A percentile compares a stretch with the other conserved stretches of the same genome.
These are phyloP conservation scores for Microcos paniculata DNA, from an alignment of 345 rosid species.

Conservation along the genomic window DNA sequence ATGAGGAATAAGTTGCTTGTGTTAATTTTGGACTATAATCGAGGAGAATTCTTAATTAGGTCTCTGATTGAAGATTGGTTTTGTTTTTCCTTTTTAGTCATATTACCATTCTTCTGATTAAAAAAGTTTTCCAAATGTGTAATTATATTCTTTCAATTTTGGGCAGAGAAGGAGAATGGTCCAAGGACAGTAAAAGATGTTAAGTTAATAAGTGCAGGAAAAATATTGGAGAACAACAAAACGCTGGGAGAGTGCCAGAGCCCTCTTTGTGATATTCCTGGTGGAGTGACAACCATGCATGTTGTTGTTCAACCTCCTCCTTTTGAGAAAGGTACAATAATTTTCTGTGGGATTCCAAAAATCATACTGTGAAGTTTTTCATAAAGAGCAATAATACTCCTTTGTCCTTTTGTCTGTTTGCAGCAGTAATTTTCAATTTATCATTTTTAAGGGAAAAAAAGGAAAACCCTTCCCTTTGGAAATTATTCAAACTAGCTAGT, in stretches of 20 bases:
- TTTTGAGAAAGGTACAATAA: slow-evolving; percentile 60
- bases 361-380: background rate
- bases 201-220: slow-evolving; percentile 92
- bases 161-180: slow-evolving; percentile 77
- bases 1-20: background rate
- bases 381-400: background rate
- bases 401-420: background rate
- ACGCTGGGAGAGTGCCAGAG: slow-evolving; percentile 78
- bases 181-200: slow-evolving; percentile 89
- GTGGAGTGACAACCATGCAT: slow-evolving; percentile 95
- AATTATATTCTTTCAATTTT: slow-evolving; percentile 2
- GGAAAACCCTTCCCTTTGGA: background rate
- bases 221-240: slow-evolving; percentile 82
- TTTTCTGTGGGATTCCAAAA: background rate
- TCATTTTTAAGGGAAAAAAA: background rate
- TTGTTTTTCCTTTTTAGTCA: background rate
- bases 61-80: background rate
- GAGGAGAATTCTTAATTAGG: background rate
- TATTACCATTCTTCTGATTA: background rate
- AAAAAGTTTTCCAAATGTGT: background rate
- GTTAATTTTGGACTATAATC: background rate
- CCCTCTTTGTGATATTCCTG: slow-evolving; percentile 75
- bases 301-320: slow-evolving; percentile 86
- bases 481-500: background rate
- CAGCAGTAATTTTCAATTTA: background rate